Conservation (phyloP, 2,329 filamentous ascomycete genomes). For the Alternaria panax region DNA sequence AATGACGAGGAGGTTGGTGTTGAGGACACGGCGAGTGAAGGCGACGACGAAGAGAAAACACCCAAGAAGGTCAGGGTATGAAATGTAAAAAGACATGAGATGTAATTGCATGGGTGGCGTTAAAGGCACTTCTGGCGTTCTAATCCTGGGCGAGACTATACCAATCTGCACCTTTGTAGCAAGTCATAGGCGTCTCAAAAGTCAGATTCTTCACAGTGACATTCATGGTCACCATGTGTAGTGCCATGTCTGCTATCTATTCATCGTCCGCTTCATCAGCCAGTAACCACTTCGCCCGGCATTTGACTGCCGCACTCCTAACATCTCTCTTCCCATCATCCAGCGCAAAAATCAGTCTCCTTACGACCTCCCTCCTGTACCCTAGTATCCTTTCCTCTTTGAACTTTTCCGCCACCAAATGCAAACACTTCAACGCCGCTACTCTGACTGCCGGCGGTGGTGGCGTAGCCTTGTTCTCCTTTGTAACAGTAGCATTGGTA, state of each 20-base stretch:
- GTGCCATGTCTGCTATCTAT: constrained; percentile 3
- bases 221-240: background rate
- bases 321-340: constrained; percentile 71
- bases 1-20: constrained; percentile 39
- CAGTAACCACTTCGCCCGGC: constrained; percentile 66
- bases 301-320: constrained; percentile 67
- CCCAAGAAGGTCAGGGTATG: constrained; percentile 39
- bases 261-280: constrained; percentile 66
- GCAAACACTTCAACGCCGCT: constrained; percentile 58
- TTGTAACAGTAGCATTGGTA: constrained; percentile 47
- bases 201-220: constrained; percentile 5
- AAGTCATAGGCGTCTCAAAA: constrained; percentile 9
- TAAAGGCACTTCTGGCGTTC: constrained; percentile 32
- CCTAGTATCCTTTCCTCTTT: constrained; percentile 62
- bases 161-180: constrained; percentile 24
- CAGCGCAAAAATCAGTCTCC: constrained; percentile 61
- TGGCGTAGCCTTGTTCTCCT: constrained; percentile 15
- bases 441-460: constrained; percentile 53
- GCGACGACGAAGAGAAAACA: constrained; percentile 25
- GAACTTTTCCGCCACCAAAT: constrained; percentile 57
- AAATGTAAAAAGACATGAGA: background rate
- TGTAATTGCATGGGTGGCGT: constrained; percentile 40
- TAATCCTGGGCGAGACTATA: constrained; percentile 32
- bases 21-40: constrained; percentile 33
- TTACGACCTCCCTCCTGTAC: constrained; percentile 64